Conservation (phyloP, 2,329 filamentous ascomycete species). For the Metarhizium humberi region DNA sequence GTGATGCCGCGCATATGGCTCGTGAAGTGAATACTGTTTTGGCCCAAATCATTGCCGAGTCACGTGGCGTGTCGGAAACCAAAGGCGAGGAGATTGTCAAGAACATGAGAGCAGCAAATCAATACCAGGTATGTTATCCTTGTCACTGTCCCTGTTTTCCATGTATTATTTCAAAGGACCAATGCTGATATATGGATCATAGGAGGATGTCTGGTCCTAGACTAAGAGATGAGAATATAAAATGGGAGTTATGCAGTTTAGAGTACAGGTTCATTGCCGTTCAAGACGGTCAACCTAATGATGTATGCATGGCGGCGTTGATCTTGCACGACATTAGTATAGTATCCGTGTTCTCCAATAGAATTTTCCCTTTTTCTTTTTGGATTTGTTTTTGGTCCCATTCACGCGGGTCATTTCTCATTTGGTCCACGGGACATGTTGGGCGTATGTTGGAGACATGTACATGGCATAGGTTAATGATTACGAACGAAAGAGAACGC, state of each 20-base stretch:
- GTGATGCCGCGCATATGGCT: conserved; percentile 95
- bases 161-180: background rate
- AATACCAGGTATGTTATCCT: conserved; percentile 69
- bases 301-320: conserved; percentile 6
- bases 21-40: conserved; percentile 86
- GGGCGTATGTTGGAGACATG: background rate
- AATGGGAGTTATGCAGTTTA: background rate
- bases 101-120: conserved; percentile 87
- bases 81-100: conserved; percentile 97
- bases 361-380: background rate
- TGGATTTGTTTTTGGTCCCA: background rate
- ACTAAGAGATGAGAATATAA: conserved; percentile 2
- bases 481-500: too few relatives aligned
- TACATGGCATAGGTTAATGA: background rate
- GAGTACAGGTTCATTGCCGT: background rate
- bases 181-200: conserved; percentile 5
- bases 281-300: background rate
- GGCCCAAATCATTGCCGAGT: conserved; percentile 74
- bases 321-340: background rate
- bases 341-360: background rate
- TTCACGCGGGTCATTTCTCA: background rate
- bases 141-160: background rate
- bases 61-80: conserved; percentile 70
- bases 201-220: conserved; percentile 68
- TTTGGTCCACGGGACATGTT: background rate